Evolutionary conservation across 2,329 filamentous ascomycete species (phyloP), one percentile per base, ranked within the genome.

Genomic region (Leptographium galeiforme): DNA sequence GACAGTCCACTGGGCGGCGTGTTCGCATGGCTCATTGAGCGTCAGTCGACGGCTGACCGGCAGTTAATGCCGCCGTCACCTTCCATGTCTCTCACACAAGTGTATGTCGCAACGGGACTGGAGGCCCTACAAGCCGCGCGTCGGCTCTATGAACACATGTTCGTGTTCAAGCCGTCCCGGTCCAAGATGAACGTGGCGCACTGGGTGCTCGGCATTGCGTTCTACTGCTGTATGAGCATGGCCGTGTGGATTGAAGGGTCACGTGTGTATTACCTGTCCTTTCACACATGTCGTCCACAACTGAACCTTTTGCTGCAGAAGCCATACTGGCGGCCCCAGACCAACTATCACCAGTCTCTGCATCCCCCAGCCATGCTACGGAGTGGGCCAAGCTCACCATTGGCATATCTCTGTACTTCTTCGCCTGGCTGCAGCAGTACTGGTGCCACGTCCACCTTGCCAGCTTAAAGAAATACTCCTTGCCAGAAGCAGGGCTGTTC

Each of bases 131-230:
- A 97, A 67, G 87, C 84, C 43, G 66, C 67, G 10, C 79, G 91
- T 57, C 81, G 93, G 50, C 69, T 95, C 41, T 85, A 83, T 60
- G 93, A 97, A 70, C 86, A 82, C 61, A 62, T 83, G 44, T 68
- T 69, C 44, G 75, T 93, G 53, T 71, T 76, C 50, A 85, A 79
- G 63, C 76, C 82, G 5, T 87, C 83, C 4, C 75, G 75, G 25
- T 87, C 88, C 18, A 79, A 73, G 53, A 98, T 98, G 91, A 89
- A 84, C 81, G 68, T 90, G 57, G 78, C 83, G 16, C 87, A 95
- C 64, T 97, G 89, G 84, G 58, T 84, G 16, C 66, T 96, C 43
- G 93, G 89, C 0, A 67, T 93, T 50, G 68, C 71, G 11, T 97
- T 87, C 67, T 98, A 98, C 67, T 63, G 82, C 7, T 73, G 73